Evolutionary conservation across 805 yeast genomes (phyloP).

Genomic region (Wickerhamiella vanderwaltii): DNA sequence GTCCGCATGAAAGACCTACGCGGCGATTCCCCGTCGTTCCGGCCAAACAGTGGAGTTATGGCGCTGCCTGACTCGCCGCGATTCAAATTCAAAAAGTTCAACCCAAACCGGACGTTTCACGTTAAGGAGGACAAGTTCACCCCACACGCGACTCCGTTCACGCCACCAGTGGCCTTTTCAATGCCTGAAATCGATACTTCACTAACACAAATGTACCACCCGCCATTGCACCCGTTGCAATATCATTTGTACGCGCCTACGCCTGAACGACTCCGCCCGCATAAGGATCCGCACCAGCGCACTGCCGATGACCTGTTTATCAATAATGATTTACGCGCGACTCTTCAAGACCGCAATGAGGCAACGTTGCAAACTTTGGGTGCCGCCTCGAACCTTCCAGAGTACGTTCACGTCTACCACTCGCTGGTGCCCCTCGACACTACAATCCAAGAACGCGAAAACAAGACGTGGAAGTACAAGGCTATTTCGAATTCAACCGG

Average conservation of each 20-base stretch:
- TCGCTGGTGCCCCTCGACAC: slow-evolving; percentile 73
- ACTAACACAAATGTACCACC: slow-evolving; percentile 17
- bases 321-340: slow-evolving; percentile 57
- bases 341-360: slow-evolving; percentile 59
- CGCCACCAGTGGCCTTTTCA: slow-evolving; percentile 6
- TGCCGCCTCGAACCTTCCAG: slow-evolving; percentile 53
- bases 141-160: slow-evolving; percentile 6
- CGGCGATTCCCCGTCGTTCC: slow-evolving; percentile 10
- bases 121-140: slow-evolving; percentile 9
- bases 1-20: slow-evolving; percentile 12
- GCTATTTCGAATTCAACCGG: slow-evolving; percentile 74
- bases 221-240: slow-evolving; percentile 36
- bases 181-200: not conserved
- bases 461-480: slow-evolving; percentile 57
- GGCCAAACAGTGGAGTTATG: slow-evolving; percentile 2
- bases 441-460: slow-evolving; percentile 16
- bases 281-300: slow-evolving; percentile 59
- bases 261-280: slow-evolving; percentile 41
- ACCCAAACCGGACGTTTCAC: slow-evolving; percentile 10
- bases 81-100: slow-evolving; percentile 7
- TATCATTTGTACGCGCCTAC: slow-evolving; percentile 84
- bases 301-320: slow-evolving; percentile 59
- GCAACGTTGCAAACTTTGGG: slow-evolving; percentile 63
- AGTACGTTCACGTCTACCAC: slow-evolving; percentile 69
- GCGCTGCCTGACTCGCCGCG: slow-evolving; percentile 3